Evolutionary conservation across 441 rosid genomes (phyloP), one percentile per base, ranked within the genome.

Genomic region (Manihot esculenta): DNA sequence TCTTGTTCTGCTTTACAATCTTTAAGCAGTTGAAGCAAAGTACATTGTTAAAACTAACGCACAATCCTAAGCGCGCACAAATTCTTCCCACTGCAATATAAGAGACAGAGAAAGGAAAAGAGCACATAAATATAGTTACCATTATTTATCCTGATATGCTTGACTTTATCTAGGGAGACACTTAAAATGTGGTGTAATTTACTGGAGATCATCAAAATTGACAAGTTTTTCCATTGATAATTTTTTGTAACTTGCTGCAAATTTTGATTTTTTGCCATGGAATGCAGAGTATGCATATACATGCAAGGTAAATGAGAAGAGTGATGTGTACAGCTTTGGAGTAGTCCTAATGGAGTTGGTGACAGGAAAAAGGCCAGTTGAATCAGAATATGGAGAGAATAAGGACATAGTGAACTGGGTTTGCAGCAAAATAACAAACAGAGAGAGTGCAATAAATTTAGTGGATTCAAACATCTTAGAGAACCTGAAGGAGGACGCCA

Each of bases 271-370:
- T 35, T 35, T 2, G 5, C 41, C 5, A 35, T 26, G 51, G 48
- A 70, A 44, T 72, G 70, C 91, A 94, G 97, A 94, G 74, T 92
- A 92, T 62, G 99, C 94, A 26, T 94, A 90, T 79, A 78, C 97
- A 6, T 79, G 75, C 68, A 94, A 88, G 72, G 91, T 91, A 64
- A 86, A 76, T 3, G 95, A 90, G 82, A 94, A 94, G 78, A 87
- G 89, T 38, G 96, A 93, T 18, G 98, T 93, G 71, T 94, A 92
- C 64, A 90, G 99, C 69, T 94, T 92, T 7, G 99, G 97, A 3
- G 97, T 94, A 12, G 98, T 94, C 62, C 73, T 94, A 45, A 87
- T 92, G 93, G 99, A 94, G 74, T 82, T 92, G 17, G 93, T 89
- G 72, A 89, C 87, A 0, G 97, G 97, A n/a, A 94, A 81, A 75